Evolutionary conservation across 352 stramenopile genomes (phyloP).

Genomic region (Phytophthora fragariaefolia): DNA sequence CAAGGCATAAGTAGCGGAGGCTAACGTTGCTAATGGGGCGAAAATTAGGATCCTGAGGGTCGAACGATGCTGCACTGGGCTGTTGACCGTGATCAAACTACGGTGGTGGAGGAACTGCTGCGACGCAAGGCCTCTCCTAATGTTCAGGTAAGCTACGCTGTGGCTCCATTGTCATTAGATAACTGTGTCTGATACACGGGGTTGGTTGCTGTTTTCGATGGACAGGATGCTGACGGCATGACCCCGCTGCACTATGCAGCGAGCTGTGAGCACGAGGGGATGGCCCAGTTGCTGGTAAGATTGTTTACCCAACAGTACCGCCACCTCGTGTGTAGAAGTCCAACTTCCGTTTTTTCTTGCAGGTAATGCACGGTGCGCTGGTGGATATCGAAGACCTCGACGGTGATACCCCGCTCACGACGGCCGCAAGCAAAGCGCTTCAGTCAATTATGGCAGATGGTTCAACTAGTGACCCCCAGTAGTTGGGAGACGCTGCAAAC

Average conservation of each 20-base stretch:
- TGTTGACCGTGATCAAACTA: constrained; percentile 67
- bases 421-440: constrained; percentile 48
- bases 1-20: not conserved
- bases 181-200: constrained; percentile 10
- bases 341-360: constrained; percentile 14
- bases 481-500: constrained; percentile 19
- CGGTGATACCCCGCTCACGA: constrained; percentile 64
- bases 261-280: constrained; percentile 73
- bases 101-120: constrained; percentile 61
- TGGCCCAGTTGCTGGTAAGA: constrained; percentile 66
- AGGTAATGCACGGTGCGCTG: constrained; percentile 71
- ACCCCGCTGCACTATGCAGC: constrained; percentile 81
- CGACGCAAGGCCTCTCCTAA: constrained; percentile 61
- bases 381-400: constrained; percentile 70
- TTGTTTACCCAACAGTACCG: constrained; percentile 20
- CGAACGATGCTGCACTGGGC: constrained; percentile 87
- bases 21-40: constrained; percentile 1
- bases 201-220: constrained; percentile 3
- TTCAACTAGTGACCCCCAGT: constrained; percentile 29
- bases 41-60: constrained; percentile 65
- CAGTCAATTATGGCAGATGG: constrained; percentile 51
- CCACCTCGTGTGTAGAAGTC: constrained; percentile 2
- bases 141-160: constrained; percentile 46
- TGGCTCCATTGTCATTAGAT: not conserved
- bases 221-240: constrained; percentile 79